A percentile compares a stretch with the other conserved stretches of the same genome.
Evolutionary conservation across 1,284 basidiomycete species (phyloP).

Genomic region (Ceratobasidium sp.): DNA sequence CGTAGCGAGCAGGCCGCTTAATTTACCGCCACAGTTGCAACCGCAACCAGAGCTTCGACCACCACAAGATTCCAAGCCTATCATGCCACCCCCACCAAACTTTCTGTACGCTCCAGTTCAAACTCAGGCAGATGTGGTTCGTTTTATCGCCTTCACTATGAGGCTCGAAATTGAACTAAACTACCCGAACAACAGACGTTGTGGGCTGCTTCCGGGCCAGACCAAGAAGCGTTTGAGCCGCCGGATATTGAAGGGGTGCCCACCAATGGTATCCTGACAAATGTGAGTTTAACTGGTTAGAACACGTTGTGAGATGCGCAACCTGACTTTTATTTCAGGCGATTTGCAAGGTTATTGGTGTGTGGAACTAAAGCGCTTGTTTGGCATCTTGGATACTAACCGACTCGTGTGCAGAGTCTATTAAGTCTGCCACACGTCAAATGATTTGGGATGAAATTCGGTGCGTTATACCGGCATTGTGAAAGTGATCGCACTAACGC

Average conservation of each 20-base stretch:
- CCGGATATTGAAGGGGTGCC: background rate
- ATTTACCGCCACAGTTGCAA: background rate
- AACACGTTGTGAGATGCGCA: too few species aligned
- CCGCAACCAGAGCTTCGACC: background rate
- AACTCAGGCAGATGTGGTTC: slow-evolving; percentile 3
- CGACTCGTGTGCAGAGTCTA: background rate
- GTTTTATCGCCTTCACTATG: background rate
- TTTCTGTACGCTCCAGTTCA: background rate
- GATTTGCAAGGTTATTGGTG: slow-evolving; percentile 8
- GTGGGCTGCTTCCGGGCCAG: slow-evolving; percentile 10
- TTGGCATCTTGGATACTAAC: background rate
- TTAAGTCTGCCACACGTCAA: background rate
- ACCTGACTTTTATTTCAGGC: background rate
- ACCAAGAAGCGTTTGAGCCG: slow-evolving; percentile 15
- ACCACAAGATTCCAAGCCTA: background rate
- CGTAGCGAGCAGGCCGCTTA: background rate
- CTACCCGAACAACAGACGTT: background rate
- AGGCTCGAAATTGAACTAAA: background rate
- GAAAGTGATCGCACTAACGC: background rate
- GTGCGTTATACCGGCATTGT: background rate
- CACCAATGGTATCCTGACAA: background rate
- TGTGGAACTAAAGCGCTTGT: background rate
- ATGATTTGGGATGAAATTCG: background rate
- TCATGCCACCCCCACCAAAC: background rate
- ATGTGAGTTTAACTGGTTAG: background rate